Evolutionary conservation across 257 asterid species (phyloP).

Genomic region (Nicotiana sylvestris): DNA sequence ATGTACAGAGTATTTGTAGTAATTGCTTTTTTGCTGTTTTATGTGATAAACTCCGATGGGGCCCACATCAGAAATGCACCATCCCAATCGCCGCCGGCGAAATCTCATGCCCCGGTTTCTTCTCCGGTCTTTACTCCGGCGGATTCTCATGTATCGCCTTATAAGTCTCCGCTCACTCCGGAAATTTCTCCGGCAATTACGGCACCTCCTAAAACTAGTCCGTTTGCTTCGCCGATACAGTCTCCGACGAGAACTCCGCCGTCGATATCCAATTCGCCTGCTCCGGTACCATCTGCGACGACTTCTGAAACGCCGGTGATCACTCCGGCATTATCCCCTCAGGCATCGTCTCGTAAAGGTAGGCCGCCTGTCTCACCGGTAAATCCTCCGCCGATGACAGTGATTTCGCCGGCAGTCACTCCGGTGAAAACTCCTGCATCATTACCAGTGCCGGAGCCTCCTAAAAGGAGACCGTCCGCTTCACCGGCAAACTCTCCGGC

Average conservation of each 20-base stretch:
- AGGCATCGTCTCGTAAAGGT: background rate
- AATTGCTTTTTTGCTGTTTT: constrained; percentile 24
- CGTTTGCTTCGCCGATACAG: constrained; percentile 31
- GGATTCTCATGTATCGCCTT: constrained; percentile 31
- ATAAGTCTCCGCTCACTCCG: constrained; percentile 44
- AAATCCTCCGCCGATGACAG: background rate
- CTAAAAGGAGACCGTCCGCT: background rate
- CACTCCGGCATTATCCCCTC: background rate
- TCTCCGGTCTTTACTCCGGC: constrained; percentile 29
- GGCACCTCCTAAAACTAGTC: constrained; percentile 32
- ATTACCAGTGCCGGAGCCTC: background rate
- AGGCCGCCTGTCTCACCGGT: background rate
- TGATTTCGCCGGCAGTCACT: background rate
- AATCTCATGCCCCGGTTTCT: constrained; percentile 20
- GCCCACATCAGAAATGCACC: constrained; percentile 50
- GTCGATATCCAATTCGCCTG: constrained; percentile 24
- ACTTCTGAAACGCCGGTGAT: background rate
- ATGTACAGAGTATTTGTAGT: constrained; percentile 30
- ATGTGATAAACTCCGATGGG: constrained; percentile 29
- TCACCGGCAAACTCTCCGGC: constrained; percentile 24
- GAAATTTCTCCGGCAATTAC: constrained; percentile 8
- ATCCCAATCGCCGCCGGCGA: constrained; percentile 31
- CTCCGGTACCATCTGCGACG: constrained; percentile 38
- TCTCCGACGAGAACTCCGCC: constrained; percentile 35
- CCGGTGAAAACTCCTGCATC: background rate